These are phyloP conservation scores for Moniliophthora roreri DNA, from an alignment of 1,284 basidiomycete species.

Conservation along the genomic window DNA sequence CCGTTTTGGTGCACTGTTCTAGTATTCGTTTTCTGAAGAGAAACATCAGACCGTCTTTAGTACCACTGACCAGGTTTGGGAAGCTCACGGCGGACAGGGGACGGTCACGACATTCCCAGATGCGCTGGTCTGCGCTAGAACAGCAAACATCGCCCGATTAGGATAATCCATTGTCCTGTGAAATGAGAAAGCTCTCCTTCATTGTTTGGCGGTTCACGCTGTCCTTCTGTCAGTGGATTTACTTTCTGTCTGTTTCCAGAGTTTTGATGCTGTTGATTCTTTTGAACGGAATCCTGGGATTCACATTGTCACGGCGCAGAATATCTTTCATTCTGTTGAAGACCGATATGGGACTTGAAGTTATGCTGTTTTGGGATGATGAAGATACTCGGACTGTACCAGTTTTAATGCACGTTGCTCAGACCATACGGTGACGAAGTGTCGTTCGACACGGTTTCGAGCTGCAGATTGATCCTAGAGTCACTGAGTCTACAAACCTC, in stretches of 20 bases:
- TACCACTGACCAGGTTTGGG: slow-evolving; percentile 39
- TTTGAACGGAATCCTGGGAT: neutral
- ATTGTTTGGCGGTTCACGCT: slow-evolving; percentile 6
- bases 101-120: slow-evolving; percentile 5
- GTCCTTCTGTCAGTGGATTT: neutral
- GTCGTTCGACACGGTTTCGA: too few relatives aligned
- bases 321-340: too few relatives aligned
- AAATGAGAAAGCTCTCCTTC: slow-evolving; percentile 4
- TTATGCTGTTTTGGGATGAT: too few relatives aligned
- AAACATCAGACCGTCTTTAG: slow-evolving; percentile 42
- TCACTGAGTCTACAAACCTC: too few relatives aligned
- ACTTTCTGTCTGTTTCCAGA: neutral
- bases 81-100: slow-evolving; percentile 11
- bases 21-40: slow-evolving; percentile 10
- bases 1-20: slow-evolving; percentile 20
- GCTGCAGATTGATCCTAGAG: too few relatives aligned
- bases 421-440: too few relatives aligned
- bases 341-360: too few relatives aligned
- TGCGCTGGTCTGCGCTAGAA: slow-evolving; percentile 14
- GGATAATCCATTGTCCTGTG: slow-evolving; percentile 13
- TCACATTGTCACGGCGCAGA: neutral
- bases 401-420: too few relatives aligned
- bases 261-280: neutral
- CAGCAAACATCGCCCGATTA: slow-evolving; percentile 13
- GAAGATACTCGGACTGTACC: too few relatives aligned